Percentiles rank a stretch among this genome's conserved stretches.
Evolutionary conservation across 129 eudicot genomes (phyloP).

Genomic region (Tanacetum coccineum): DNA sequence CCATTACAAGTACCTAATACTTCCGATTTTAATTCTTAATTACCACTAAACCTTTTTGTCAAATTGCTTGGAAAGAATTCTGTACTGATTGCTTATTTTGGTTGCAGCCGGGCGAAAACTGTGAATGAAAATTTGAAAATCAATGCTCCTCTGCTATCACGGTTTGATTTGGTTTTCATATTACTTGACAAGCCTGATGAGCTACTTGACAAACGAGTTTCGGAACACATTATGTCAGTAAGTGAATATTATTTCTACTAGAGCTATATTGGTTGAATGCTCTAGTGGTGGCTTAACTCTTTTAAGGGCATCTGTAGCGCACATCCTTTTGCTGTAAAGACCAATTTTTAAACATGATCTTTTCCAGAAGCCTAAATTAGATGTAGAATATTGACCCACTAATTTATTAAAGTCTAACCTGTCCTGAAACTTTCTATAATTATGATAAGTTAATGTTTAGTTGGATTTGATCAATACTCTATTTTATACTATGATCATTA

Average conservation of each 20-base stretch:
- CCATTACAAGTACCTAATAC: conserved; percentile 69
- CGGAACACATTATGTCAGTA: conserved; percentile 98
- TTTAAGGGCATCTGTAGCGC: too few relatives aligned
- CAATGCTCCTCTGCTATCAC: conserved; percentile 78
- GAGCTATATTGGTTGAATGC: too few relatives aligned
- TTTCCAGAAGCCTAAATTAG: too few relatives aligned
- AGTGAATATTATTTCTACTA: conserved; percentile 27
- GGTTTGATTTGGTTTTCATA: conserved; percentile 95
- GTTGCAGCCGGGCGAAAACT: conserved; percentile 94
- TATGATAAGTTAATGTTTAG: too few relatives aligned
- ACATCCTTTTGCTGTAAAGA: too few relatives aligned
- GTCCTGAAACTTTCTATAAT: too few relatives aligned
- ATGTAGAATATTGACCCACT: too few relatives aligned
- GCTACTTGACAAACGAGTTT: conserved; percentile 74
- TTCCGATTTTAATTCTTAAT: neutral
- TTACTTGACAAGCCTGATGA: conserved; percentile 93
- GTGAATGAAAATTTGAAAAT: conserved; percentile 96
- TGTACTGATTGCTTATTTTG: conserved; percentile 8
- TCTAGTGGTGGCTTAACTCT: too few relatives aligned
- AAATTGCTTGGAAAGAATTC: conserved; percentile 8
- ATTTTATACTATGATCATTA: too few relatives aligned
- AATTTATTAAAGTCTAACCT: too few relatives aligned
- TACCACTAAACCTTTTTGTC: conserved; percentile 2
- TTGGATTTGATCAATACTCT: too few relatives aligned
- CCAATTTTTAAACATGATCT: too few relatives aligned